Conservation (phyloP, 192 early-diverging fungal genomes). For the Gigaspora rosea region DNA sequence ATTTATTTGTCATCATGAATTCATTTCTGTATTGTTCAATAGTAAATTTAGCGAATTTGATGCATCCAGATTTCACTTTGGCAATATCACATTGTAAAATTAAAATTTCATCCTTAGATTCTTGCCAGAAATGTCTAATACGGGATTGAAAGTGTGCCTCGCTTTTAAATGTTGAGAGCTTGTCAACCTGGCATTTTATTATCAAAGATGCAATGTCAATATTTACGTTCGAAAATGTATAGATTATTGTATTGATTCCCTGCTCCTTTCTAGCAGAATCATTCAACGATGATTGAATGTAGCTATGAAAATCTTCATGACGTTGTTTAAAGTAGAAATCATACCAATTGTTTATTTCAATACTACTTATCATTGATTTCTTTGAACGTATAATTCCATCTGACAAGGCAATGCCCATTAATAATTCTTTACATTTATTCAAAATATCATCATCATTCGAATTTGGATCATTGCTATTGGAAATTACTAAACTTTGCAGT, state of each 20-base stretch:
- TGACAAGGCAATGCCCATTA: conserved; percentile 27
- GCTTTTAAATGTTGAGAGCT: background rate
- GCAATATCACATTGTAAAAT: conserved; percentile 26
- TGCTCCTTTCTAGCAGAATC: background rate
- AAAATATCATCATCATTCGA: background rate
- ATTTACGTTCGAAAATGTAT: conserved; percentile 18
- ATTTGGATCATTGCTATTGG: background rate
- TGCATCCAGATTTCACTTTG: background rate
- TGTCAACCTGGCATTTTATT: conserved; percentile 17
- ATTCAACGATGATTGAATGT: background rate
- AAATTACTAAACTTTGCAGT: conserved; percentile 19
- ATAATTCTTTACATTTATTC: conserved; percentile 4
- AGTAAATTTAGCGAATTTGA: conserved; percentile 26
- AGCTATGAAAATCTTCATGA: conserved; percentile 19
- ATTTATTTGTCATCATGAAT: background rate
- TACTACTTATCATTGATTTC: background rate
- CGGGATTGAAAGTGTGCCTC: too few species aligned
- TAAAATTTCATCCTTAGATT: conserved; percentile 9
- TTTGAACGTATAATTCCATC: conserved; percentile 23
- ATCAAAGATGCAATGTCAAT: background rate
- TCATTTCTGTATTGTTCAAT: conserved; percentile 28
- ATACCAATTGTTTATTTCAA: conserved; percentile 13
- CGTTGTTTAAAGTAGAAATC: conserved; percentile 2
- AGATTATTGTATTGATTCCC: conserved; percentile 10
- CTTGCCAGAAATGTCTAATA: conserved; percentile 6